These are phyloP conservation scores for Neltuma alba DNA, from an alignment of 306 rosid genomes.

Conservation along the genomic window DNA sequence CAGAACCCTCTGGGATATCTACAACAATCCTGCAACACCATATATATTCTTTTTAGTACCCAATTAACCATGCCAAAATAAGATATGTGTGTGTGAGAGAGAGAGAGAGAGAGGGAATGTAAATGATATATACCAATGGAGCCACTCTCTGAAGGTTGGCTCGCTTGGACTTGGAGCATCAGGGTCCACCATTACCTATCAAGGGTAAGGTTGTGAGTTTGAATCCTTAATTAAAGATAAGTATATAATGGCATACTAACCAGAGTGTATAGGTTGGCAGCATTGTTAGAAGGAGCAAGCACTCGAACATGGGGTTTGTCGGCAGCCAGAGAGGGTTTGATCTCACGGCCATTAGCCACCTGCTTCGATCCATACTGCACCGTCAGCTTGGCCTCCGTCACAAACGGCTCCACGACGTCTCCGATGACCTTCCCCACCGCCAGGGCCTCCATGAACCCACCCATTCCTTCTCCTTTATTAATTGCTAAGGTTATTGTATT, in stretches of 20 bases:
- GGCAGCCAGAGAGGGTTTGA: slow-evolving; percentile 26
- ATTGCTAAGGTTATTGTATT: neutral
- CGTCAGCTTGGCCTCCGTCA: neutral
- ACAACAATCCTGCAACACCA: slow-evolving; percentile 28
- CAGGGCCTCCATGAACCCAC: slow-evolving; percentile 1
- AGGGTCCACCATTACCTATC: slow-evolving; percentile 41
- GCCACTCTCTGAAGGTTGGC: slow-evolving; percentile 34
- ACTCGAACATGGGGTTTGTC: slow-evolving; percentile 22
- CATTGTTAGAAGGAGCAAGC: neutral
- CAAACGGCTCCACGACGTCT: slow-evolving; percentile 21
- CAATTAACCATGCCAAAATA: neutral
- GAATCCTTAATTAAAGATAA: too few species aligned
- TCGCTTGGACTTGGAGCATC: slow-evolving; percentile 39
- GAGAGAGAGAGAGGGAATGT: too few species aligned
- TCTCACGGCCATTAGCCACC: slow-evolving; percentile 24
- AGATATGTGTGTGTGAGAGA: neutral
- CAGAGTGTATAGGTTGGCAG: slow-evolving; percentile 16
- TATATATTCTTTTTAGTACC: neutral
- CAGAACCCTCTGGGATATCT: slow-evolving; percentile 30
- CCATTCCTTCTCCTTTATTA: neutral
- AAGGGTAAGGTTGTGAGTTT: too few species aligned
- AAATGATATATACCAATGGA: slow-evolving; percentile 33
- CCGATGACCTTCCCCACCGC: slow-evolving; percentile 21
- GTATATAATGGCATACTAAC: neutral
- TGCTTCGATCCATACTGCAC: slow-evolving; percentile 12